A percentile compares a stretch with the other conserved stretches of the same genome.
Evolutionary conservation across 495 filamentous ascomycete genomes (phyloP).

Genomic region (Aspergillus sclerotioniger): DNA sequence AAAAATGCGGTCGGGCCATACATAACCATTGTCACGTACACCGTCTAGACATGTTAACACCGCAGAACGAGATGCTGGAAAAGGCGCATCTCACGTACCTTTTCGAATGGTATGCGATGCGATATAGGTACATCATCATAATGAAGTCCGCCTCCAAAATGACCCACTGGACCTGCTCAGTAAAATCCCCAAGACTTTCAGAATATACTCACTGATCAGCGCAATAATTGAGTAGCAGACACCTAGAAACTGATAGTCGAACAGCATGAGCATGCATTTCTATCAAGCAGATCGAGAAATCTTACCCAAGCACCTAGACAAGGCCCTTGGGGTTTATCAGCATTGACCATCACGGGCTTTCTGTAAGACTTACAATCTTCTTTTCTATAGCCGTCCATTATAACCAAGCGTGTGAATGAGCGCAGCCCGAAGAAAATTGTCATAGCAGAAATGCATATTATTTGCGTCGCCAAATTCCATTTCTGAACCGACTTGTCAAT

Average conservation of each 20-base stretch:
- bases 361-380: slow-evolving; percentile 29
- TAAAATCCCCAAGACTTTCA: background rate
- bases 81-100: slow-evolving; percentile 12
- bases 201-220: slow-evolving; percentile 21
- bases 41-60: slow-evolving; percentile 15
- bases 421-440: slow-evolving; percentile 26
- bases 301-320: slow-evolving; percentile 17
- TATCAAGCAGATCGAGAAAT: background rate
- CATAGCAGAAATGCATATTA: slow-evolving; percentile 28
- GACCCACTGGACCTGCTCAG: slow-evolving; percentile 24
- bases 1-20: slow-evolving; percentile 42
- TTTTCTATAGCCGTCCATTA: slow-evolving; percentile 25
- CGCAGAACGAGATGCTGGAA: background rate
- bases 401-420: slow-evolving; percentile 23
- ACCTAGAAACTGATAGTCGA: slow-evolving; percentile 20
- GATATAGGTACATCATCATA: slow-evolving; percentile 16
- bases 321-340: background rate
- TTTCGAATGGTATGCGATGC: slow-evolving; percentile 22
- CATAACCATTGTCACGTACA: slow-evolving; percentile 35
- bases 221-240: slow-evolving; percentile 28
- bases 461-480: slow-evolving; percentile 28
- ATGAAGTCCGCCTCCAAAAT: slow-evolving; percentile 28
- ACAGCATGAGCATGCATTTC: background rate
- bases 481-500: slow-evolving; percentile 24
- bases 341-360: background rate